A percentile compares a stretch with the other conserved stretches of the same genome.
Conservation (phyloP, 139 green algal species). For the Chlorella vulgaris region DNA sequence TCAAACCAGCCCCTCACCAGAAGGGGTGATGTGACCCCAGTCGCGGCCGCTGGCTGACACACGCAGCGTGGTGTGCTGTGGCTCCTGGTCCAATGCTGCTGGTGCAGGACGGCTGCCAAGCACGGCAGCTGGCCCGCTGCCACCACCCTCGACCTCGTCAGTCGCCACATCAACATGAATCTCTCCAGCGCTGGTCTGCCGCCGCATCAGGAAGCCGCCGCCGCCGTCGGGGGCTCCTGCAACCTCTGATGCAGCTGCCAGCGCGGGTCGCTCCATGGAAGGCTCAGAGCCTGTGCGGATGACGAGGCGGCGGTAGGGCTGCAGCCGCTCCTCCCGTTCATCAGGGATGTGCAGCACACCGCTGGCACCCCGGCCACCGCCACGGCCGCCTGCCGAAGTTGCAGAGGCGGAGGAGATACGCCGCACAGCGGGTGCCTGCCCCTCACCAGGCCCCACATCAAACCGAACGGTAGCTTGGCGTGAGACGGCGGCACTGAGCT, state of each 20-base stretch:
- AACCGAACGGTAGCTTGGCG: conserved; percentile 27
- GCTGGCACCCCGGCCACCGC: background rate
- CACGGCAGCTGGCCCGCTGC: background rate
- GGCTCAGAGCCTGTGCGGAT: conserved; percentile 32
- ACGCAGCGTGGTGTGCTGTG: background rate
- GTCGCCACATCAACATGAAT: conserved; percentile 1
- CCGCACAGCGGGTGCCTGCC: background rate
- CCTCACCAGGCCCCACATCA: background rate
- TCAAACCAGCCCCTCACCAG: background rate
- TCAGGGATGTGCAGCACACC: conserved; percentile 27
- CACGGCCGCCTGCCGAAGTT: too few species aligned
- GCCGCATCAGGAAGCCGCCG: background rate
- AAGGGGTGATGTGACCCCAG: conserved; percentile 42
- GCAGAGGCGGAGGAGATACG: background rate
- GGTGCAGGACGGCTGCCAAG: too few species aligned
- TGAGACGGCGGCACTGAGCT: background rate
- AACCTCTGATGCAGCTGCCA: background rate
- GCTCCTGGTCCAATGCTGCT: background rate
- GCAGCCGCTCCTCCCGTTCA: conserved; percentile 27
- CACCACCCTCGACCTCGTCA: background rate
- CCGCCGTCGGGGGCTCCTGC: background rate
- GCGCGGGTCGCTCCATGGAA: background rate
- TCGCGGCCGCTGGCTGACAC: conserved; percentile 2
- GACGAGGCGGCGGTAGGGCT: conserved; percentile 31
- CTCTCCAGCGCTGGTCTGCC: background rate